These are phyloP conservation scores for Gossypium arboreum DNA, from an alignment of 345 rosid genomes.

Conservation along the genomic window DNA sequence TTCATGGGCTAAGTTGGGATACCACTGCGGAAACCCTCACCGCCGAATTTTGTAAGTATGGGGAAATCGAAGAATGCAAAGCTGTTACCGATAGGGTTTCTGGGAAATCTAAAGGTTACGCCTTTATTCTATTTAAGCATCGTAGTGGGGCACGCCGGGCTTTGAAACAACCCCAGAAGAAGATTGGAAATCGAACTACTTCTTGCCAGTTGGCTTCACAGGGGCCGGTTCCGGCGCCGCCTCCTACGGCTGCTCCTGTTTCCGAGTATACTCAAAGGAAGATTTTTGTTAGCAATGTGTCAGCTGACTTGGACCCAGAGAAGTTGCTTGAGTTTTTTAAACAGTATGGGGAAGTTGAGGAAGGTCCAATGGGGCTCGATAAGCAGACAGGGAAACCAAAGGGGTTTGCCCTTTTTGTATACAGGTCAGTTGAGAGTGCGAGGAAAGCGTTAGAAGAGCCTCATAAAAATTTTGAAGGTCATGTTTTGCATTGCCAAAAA, in stretches of 20 bases:
- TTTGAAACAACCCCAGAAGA: constrained; percentile 68
- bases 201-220: constrained; percentile 70
- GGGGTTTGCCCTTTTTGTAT: constrained; percentile 73
- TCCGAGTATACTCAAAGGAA: constrained; percentile 68
- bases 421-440: constrained; percentile 57
- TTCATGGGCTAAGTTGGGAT: constrained; percentile 87
- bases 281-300: constrained; percentile 76
- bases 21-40: constrained; percentile 57
- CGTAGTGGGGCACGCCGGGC: constrained; percentile 65
- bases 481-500: constrained; percentile 59
- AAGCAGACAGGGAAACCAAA: constrained; percentile 71
- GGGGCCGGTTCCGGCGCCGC: constrained; percentile 61
- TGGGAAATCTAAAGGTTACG: constrained; percentile 84
- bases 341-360: constrained; percentile 70
- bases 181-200: constrained; percentile 59
- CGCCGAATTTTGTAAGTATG: constrained; percentile 51
- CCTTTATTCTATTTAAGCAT: constrained; percentile 61
- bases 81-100: constrained; percentile 64
- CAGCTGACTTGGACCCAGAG: constrained; percentile 47
- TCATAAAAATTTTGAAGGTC: constrained; percentile 64
- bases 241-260: constrained; percentile 37
- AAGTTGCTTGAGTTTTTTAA: constrained; percentile 53
- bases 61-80: constrained; percentile 78
- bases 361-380: constrained; percentile 79
- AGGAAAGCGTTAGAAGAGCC: constrained; percentile 71